Percentiles rank a stretch among this genome's conserved stretches.
Conservation (phyloP, 1,284 basidiomycete genomes). For the Thelephora terrestris region DNA sequence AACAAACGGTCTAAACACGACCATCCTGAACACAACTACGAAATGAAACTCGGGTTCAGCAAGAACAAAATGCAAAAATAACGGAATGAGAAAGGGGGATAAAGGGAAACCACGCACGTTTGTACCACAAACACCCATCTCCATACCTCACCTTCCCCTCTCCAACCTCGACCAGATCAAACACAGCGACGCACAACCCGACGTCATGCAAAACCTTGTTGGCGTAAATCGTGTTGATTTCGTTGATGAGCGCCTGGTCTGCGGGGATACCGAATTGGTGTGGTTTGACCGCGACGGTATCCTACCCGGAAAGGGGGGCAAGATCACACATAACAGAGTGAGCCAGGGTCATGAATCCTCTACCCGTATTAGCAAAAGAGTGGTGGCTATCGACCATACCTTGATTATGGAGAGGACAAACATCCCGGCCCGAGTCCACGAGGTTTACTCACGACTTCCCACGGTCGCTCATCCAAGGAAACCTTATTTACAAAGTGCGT, state of each 20-base stretch:
- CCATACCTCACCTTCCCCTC: slow-evolving; percentile 93
- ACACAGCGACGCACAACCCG: slow-evolving; percentile 83
- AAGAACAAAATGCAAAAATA: background rate
- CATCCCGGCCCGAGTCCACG: slow-evolving; percentile 26
- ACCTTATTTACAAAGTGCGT: no score
- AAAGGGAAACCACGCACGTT: slow-evolving; percentile 44
- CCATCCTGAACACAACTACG: slow-evolving; percentile 80
- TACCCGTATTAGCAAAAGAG: background rate
- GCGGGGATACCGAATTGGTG: slow-evolving; percentile 62
- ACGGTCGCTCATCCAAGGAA: no score
- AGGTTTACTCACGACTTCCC: no score
- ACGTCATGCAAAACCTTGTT: slow-evolving; percentile 90
- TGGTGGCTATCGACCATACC: slow-evolving; percentile 19
- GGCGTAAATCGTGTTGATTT: slow-evolving; percentile 89
- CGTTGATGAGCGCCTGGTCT: slow-evolving; percentile 65
- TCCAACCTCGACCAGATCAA: slow-evolving; percentile 77
- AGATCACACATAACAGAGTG: slow-evolving; percentile 1
- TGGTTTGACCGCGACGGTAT: slow-evolving; percentile 75
- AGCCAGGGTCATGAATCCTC: background rate
- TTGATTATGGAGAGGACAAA: slow-evolving; percentile 53
- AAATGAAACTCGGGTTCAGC: background rate
- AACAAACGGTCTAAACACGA: slow-evolving; percentile 86
- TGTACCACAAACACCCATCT: slow-evolving; percentile 92
- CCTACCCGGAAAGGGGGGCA: slow-evolving; percentile 26
- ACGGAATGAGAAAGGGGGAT: background rate